phyloP scores from a whole-genome alignment of 176 grass and related monocot species.

The Hyparrhenia diplandra region DNA sequence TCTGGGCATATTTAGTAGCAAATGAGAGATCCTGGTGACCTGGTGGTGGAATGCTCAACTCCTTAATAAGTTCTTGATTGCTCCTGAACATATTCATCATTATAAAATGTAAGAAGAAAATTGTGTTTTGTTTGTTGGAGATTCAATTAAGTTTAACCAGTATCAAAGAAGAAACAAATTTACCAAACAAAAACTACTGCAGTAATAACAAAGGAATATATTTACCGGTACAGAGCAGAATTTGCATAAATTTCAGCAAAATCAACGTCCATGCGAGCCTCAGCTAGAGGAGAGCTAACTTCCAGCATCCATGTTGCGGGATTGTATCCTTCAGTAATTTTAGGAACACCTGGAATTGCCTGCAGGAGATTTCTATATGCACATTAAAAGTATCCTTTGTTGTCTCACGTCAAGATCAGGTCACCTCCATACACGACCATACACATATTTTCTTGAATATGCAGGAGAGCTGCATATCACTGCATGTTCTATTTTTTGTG shows the following conservation, averaged over 20 bases:
- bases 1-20: slow-evolving; percentile 72
- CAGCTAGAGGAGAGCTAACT: slow-evolving; percentile 55
- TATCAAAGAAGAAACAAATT: neutral
- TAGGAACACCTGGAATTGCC: slow-evolving; percentile 72
- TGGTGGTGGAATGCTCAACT: slow-evolving; percentile 54
- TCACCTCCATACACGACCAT: too few relatives aligned
- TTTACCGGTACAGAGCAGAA: slow-evolving; percentile 67
- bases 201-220: neutral
- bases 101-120: neutral
- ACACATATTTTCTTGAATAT: too few relatives aligned
- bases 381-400: neutral
- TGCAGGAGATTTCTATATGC: slow-evolving; percentile 24
- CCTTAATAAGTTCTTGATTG: slow-evolving; percentile 69
- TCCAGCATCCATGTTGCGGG: slow-evolving; percentile 93
- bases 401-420: neutral
- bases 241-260: slow-evolving; percentile 84
- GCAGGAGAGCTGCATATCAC: too few relatives aligned
- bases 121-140: neutral
- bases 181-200: neutral
- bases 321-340: slow-evolving; percentile 75
- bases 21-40: slow-evolving; percentile 70
- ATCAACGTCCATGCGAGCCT: slow-evolving; percentile 52
- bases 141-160: neutral
- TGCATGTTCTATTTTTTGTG: too few relatives aligned
- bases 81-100: slow-evolving; percentile 27